A percentile compares a stretch with the other conserved stretches of the same genome.
Evolutionary conservation across 2,329 filamentous ascomycete species (phyloP).

Genomic region (Aspergillus uvarum): DNA sequence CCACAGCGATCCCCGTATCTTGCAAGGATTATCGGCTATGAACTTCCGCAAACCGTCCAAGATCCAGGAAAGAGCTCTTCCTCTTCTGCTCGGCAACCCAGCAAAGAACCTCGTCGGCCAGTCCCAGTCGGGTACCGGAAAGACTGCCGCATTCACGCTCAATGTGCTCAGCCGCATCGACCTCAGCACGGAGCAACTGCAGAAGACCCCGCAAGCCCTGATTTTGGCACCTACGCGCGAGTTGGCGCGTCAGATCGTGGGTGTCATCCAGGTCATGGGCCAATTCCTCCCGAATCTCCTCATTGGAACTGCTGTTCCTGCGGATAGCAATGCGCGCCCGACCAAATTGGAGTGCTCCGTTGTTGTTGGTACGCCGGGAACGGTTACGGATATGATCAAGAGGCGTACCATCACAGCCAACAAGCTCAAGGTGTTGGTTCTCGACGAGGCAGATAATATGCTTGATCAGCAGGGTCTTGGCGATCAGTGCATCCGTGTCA

Average conservation of each 20-base stretch:
- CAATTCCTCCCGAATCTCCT: constrained; percentile 74
- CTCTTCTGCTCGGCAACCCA: constrained; percentile 82
- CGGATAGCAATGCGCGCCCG: constrained; percentile 66
- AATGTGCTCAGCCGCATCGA: constrained; percentile 88
- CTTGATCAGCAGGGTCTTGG: constrained; percentile 91
- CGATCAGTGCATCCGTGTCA: constrained; percentile 90
- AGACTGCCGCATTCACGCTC: constrained; percentile 93
- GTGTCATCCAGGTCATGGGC: constrained; percentile 80
- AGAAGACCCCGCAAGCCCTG: constrained; percentile 70
- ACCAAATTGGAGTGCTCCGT: constrained; percentile 71
- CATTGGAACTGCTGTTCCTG: constrained; percentile 80
- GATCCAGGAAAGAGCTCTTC: constrained; percentile 92
- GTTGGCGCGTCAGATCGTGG: constrained; percentile 88
- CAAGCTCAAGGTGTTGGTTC: constrained; percentile 75
- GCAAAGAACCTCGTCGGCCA: constrained; percentile 93
- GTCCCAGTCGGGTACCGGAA: constrained; percentile 98
- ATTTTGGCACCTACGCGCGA: constrained; percentile 91
- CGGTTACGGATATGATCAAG: constrained; percentile 82
- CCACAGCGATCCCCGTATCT: constrained; percentile 60
- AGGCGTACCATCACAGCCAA: constrained; percentile 70
- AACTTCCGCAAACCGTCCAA: constrained; percentile 95
- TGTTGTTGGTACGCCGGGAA: constrained; percentile 91
- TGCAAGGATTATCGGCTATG: constrained; percentile 75
- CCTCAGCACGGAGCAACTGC: constrained; percentile 60
- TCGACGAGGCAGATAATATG: constrained; percentile 99